Evolutionary conservation across 441 rosid genomes (phyloP).

Genomic region (Erodium moschatum): DNA sequence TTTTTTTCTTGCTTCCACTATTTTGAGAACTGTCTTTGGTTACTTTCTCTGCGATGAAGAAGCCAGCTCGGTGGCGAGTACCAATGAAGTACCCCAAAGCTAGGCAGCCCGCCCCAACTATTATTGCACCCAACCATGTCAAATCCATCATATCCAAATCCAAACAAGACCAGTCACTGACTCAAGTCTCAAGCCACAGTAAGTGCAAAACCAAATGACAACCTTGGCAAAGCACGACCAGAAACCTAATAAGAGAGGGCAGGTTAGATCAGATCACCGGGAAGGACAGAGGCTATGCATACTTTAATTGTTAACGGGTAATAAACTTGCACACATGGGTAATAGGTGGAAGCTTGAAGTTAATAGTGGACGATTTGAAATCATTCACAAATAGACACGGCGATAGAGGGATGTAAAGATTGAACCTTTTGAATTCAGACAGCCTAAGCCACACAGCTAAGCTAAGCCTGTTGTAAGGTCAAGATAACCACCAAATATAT

Average conservation of each 20-base stretch:
- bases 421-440: no score
- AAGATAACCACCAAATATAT: background rate
- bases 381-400: background rate
- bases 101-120: constrained; percentile 73
- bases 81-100: constrained; percentile 79
- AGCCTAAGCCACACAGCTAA: no score
- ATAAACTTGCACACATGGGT: background rate
- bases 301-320: background rate
- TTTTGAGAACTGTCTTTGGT: constrained; percentile 20
- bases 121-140: constrained; percentile 64
- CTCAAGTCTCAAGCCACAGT: background rate
- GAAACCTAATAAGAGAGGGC: background rate
- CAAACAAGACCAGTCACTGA: background rate
- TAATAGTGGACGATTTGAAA: background rate
- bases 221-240: background rate
- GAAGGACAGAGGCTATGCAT: background rate
- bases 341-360: background rate
- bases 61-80: constrained; percentile 31
- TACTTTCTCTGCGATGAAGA: constrained; percentile 29
- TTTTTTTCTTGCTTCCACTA: constrained; percentile 24
- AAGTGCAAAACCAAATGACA: background rate
- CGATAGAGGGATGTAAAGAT: no score
- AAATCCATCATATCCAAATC: constrained; percentile 41
- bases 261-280: background rate
- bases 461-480: background rate